Base-by-base conservation (phyloP, 805 yeast species). In the Saccharomycopsis sp. region DNA sequence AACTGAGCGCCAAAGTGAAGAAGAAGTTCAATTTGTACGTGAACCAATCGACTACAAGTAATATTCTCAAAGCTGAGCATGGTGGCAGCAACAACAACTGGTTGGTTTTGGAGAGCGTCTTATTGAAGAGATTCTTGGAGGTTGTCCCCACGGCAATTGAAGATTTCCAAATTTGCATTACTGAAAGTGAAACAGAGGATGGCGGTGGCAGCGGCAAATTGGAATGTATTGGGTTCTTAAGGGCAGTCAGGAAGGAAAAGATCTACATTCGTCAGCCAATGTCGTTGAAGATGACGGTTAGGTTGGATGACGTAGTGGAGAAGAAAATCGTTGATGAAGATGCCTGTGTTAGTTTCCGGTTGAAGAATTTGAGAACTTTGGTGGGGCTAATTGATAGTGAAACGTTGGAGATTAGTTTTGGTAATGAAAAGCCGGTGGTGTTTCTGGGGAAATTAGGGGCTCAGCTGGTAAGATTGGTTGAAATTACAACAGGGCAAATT, bases 231-330 rank as follows among this genome's bases (percentile, higher is more conserved):
- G 50, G 50, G 9, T 49, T 49, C 20, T 41, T 46, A 21, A 46
- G 45, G 14, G 45, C 52, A 19, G 33, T 49, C 14, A 45, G 42
- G 34, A 47, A 43, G 21, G 52, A 49, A 17, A 42, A 44, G 29
- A 38, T 49, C 24, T 49, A 49, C 20, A 46, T 49, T 21, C 24
- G 50, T 13, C 52, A 49, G 41, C 52, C 52, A 7, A 43, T 46
- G 50, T 45, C 52, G 2, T 41, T 49, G 14, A 36, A 43, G 19
- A 40, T 49, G n/a, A 34, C 52, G n/a, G 17, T 48, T 14, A 28
- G 28, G 2, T 20, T 48, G 26, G 45, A 48, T 11, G 48, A 48
- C 33, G 13, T 21, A 5, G 20, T 11, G 22, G 6, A 13, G 32
- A 36, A 22, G 43, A 46, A 19, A 28, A 26, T 11, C 24, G 24